These are phyloP conservation scores for Fusarium newnesense DNA, from an alignment of 2,329 filamentous ascomycete genomes.

Conservation along the genomic window DNA sequence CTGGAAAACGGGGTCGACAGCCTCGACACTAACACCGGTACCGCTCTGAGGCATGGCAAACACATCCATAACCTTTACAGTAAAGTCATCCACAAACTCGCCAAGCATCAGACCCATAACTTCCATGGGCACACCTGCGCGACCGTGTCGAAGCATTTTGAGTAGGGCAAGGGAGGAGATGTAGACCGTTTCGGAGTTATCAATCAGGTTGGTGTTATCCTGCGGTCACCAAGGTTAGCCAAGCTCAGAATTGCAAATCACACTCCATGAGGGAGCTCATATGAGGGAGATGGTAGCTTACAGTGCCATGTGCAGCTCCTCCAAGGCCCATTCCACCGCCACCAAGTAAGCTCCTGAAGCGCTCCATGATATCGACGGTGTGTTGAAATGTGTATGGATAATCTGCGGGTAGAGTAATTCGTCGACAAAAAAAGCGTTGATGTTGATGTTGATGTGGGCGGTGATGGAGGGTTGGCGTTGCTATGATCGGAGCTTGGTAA, in stretches of 20 bases:
- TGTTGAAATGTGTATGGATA: slow-evolving; percentile 7
- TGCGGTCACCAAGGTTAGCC: slow-evolving; percentile 50
- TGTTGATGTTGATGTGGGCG: slow-evolving; percentile 21
- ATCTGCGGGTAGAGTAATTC: neutral
- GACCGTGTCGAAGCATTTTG: slow-evolving; percentile 98
- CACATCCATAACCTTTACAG: slow-evolving; percentile 96
- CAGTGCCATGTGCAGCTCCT: slow-evolving; percentile 54
- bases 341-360: slow-evolving; percentile 88
- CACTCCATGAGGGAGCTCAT: slow-evolving; percentile 12
- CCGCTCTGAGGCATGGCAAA: slow-evolving; percentile 99
- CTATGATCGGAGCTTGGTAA: slow-evolving; percentile 39
- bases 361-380: slow-evolving; percentile 74
- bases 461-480: slow-evolving; percentile 28
- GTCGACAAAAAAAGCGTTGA: slow-evolving; percentile 3
- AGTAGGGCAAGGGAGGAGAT: slow-evolving; percentile 96
- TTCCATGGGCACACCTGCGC: slow-evolving; percentile 98
- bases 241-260: neutral
- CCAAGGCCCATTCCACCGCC: slow-evolving; percentile 77
- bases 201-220: slow-evolving; percentile 92
- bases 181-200: slow-evolving; percentile 99
- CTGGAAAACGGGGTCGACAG: slow-evolving; percentile 98
- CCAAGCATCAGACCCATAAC: slow-evolving; percentile 99
- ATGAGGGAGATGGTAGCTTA: slow-evolving; percentile 44
- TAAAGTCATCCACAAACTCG: slow-evolving; percentile 99
- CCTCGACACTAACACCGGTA: slow-evolving; percentile 97